A percentile compares a stretch with the other conserved stretches of the same genome.
phyloP scores from a whole-genome alignment of 352 stramenopile genomes.

The Elongisporangium anandrum region DNA sequence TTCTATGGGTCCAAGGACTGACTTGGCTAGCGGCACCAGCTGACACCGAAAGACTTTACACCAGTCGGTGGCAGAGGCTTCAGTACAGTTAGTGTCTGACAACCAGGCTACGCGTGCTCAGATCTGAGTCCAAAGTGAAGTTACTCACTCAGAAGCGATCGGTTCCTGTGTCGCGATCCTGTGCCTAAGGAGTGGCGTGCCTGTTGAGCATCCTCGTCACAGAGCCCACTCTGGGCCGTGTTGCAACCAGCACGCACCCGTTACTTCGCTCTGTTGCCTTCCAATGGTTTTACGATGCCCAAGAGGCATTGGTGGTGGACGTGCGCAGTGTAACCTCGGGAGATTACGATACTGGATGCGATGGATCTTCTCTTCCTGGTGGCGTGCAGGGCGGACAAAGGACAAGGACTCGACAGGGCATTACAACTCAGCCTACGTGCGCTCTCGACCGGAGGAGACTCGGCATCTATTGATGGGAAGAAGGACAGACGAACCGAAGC shows the following conservation, averaged over 20 bases:
- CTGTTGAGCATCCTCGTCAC: background rate
- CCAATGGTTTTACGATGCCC: background rate
- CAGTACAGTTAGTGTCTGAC: background rate
- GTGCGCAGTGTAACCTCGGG: too few relatives aligned
- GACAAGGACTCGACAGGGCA: background rate
- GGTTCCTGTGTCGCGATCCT: background rate
- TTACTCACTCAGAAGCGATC: background rate
- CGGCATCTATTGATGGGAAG: background rate
- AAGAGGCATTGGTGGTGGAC: background rate
- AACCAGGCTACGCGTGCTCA: background rate
- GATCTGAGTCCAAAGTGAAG: background rate
- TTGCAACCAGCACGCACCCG: background rate
- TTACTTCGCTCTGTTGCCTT: background rate
- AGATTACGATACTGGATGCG: background rate
- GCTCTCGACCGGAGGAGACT: background rate
- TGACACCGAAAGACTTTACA: background rate
- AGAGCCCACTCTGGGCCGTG: background rate
- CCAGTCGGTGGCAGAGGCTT: background rate
- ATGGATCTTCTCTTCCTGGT: background rate
- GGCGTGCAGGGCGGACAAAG: background rate
- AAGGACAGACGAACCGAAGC: background rate
- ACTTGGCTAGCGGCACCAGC: background rate
- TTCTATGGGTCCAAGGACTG: background rate
- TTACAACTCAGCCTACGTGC: background rate
- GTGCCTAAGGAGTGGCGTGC: background rate